phyloP scores from a whole-genome alignment of 2,329 filamentous ascomycete species.

The Calcarisporium arbuscula region DNA sequence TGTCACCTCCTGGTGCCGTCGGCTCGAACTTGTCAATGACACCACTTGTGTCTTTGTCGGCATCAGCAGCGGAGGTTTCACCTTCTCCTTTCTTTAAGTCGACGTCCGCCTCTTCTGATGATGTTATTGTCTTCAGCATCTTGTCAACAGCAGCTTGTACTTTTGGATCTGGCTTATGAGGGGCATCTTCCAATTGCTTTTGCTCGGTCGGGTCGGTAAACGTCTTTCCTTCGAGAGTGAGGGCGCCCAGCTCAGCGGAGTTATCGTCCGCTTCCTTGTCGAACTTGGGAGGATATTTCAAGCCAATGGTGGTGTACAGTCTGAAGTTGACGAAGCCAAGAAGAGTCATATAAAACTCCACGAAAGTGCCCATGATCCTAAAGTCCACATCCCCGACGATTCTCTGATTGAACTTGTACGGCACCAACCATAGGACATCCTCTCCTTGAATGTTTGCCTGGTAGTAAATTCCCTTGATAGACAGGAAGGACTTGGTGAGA shows the following conservation, averaged over 20 bases:
- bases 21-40: slow-evolving; percentile 90
- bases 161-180: slow-evolving; percentile 52
- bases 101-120: slow-evolving; percentile 25
- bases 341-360: slow-evolving; percentile 97
- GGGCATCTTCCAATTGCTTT: slow-evolving; percentile 40
- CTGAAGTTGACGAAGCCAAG: slow-evolving; percentile 95
- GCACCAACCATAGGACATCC: slow-evolving; percentile 93
- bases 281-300: slow-evolving; percentile 95
- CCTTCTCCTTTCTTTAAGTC: too few species aligned
- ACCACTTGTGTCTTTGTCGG: slow-evolving; percentile 45
- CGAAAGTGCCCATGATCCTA: slow-evolving; percentile 97
- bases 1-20: slow-evolving; percentile 75
- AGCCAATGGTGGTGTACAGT: slow-evolving; percentile 81
- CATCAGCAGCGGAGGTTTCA: too few species aligned
- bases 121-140: slow-evolving; percentile 45
- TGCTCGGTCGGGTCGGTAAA: slow-evolving; percentile 49
- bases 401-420: slow-evolving; percentile 95
- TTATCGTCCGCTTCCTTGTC: slow-evolving; percentile 80
- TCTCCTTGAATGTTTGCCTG: slow-evolving; percentile 96
- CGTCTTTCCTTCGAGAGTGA: slow-evolving; percentile 75
- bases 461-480: slow-evolving; percentile 99
- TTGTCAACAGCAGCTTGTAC: slow-evolving; percentile 63
- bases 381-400: slow-evolving; percentile 94
- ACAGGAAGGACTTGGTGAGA: slow-evolving; percentile 91
- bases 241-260: slow-evolving; percentile 83